Evolutionary conservation across 805 yeast genomes (phyloP), one percentile per base, ranked within the genome.

Genomic region (Saturnispora besseyi): DNA sequence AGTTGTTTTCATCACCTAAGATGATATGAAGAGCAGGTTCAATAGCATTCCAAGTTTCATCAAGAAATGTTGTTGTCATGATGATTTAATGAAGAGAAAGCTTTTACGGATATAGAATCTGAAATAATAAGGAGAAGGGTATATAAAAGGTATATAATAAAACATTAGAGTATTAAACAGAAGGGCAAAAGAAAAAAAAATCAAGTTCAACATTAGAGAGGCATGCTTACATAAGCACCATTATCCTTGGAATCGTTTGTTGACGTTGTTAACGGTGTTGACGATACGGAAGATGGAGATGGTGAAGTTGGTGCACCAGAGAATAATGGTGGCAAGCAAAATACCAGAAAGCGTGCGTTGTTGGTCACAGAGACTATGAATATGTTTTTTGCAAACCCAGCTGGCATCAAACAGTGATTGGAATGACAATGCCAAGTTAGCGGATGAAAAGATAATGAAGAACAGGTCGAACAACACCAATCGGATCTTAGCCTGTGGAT

Each of bases 281-380:
- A 90, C 89, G 40, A 90, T 88, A 53, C 96, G 73, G 53, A 87
- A 72, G 9, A 89, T 81, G 64, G 96, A 84, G 45, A 91, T 78
- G 9, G 91, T 77, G 56, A 90, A 90, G 0, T 96, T 84, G 22
- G 82, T 63, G 37, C 93, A 87, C 97, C 97, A 91, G 60, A 83
- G 73, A 41, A 80, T 74, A 57, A 91, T 70, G 29, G 83, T 79
- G 52, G 90, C 64, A 59, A 91, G 85, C 52, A 91, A 68, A 60
- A 91, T 84, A 1, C 95, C 75, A 13, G 91, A 84, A 50, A 93
- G 66, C 0, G 87, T 85, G 51, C 82, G 70, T 59, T 93, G 97
- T 41, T 88, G 75, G 21, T 78, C 69, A 63, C 99, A 93, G 48
- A 91, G 78, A 33, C 77, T 69, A 8, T 59, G 65, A 62, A 53